These are phyloP conservation scores for Nicotiana knightiana DNA, from an alignment of 257 asterid genomes.

Conservation along the genomic window DNA sequence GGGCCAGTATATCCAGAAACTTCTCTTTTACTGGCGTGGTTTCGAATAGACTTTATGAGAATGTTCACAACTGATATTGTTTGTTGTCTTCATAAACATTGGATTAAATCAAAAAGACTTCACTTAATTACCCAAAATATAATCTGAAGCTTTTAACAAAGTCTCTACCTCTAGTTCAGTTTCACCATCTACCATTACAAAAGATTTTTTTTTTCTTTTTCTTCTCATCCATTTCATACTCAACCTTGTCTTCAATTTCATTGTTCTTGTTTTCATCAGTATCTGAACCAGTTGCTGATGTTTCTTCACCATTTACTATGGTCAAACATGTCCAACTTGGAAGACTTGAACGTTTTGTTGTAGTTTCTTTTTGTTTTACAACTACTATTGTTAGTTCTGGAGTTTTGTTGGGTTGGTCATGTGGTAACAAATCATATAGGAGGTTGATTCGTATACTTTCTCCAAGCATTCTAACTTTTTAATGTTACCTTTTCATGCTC, in stretches of 20 bases:
- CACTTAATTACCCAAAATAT: slow-evolving; percentile 64
- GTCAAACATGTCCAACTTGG: slow-evolving; percentile 55
- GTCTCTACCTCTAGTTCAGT: slow-evolving; percentile 59
- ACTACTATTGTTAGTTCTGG: slow-evolving; percentile 19
- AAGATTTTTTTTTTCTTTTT: slow-evolving; percentile 30
- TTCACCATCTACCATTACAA: slow-evolving; percentile 84
- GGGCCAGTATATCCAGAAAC: not conserved
- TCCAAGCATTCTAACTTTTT: too few relatives aligned
- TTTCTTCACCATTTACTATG: slow-evolving; percentile 39
- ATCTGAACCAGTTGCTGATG: slow-evolving; percentile 44
- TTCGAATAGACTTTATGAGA: not conserved
- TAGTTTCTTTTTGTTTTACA: slow-evolving; percentile 19
- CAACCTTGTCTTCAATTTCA: slow-evolving; percentile 6
- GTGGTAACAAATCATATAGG: not conserved
- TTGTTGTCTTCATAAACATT: not conserved
- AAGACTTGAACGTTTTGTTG: slow-evolving; percentile 5
- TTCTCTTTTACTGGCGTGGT: not conserved
- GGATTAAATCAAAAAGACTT: not conserved
- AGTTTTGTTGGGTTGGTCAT: slow-evolving; percentile 2
- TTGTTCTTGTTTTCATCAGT: slow-evolving; percentile 30
- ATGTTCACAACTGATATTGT: not conserved
- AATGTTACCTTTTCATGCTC: too few relatives aligned
- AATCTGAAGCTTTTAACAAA: slow-evolving; percentile 78
- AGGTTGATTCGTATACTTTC: not conserved
- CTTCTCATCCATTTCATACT: slow-evolving; percentile 8